Evolutionary conservation across 2,329 filamentous ascomycete species (phyloP), one percentile per base, ranked within the genome.

Genomic region (Trichoderma guizhouense): DNA sequence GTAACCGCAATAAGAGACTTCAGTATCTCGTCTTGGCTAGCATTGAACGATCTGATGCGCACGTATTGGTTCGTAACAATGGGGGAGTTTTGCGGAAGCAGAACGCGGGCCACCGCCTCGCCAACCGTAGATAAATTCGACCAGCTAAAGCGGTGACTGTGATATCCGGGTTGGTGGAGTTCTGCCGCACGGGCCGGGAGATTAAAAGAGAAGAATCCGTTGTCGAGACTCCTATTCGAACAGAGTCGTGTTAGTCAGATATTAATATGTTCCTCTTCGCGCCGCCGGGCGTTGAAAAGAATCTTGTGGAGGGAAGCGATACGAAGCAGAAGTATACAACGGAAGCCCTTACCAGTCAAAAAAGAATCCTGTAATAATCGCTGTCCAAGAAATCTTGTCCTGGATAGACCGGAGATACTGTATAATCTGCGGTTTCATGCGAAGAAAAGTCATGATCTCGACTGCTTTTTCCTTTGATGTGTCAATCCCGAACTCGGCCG

Each of bases 21-120:
- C 26, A 69, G 7, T 7, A 69, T 69, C n/a, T 61, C 55, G 21
- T 61, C 66, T 53, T 69, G 66, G 18, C 66, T 69, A 8, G 66
- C 66, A 34, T 69, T 61, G 57, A 69, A 69, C 3, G 55, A 69
- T 21, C 55, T 69, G 5, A 69, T 26, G 15, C 18, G 55, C 57
- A 69, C 26, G 12, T 69, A 61, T 51, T 26, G 66, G n/a, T 69
- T 69, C 26, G 8, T n/a, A 24, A 34, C 36, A 24, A 51, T 47
- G 5, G 55, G 26, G n/a, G n/a, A 43, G n/a, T 53, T 69, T 36
- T 28, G 11, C 5, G 55, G 18, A 6, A 69, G 39, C 32, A 69
- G 55, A 12, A 47, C 53, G 24, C 26, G 66, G 5, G 55, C 26
- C 1, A 69, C 55, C 14, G 66, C 66, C 7, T 69, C 39, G n/a